Conservation (phyloP, 257 asterid species). For the Thymus quinquecostatus region DNA sequence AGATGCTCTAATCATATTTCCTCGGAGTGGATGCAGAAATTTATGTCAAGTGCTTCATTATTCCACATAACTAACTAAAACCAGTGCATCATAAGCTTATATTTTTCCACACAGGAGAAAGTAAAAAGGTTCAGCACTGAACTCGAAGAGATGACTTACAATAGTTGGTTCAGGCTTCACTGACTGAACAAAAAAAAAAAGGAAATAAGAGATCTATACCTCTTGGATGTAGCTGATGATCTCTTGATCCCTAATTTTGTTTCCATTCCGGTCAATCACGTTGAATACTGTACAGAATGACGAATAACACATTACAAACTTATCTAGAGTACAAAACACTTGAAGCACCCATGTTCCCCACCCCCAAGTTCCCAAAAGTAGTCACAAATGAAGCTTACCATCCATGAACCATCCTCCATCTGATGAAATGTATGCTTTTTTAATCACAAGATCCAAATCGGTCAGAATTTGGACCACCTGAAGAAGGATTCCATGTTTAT, state of each 20-base stretch:
- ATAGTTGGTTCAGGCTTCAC: not conserved
- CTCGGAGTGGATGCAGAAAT: not conserved
- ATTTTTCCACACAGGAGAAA: not conserved
- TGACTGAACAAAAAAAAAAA: not conserved
- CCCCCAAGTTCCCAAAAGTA: not conserved
- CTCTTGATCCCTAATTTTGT: slow-evolving; percentile 61
- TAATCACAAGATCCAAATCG: slow-evolving; percentile 75
- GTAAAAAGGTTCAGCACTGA: slow-evolving; percentile 6
- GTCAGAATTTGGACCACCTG: slow-evolving; percentile 79
- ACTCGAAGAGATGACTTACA: not conserved
- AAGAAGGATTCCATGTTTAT: slow-evolving; percentile 76
- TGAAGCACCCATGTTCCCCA: not conserved
- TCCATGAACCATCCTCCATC: slow-evolving; percentile 95
- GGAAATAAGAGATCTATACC: slow-evolving; percentile 43
- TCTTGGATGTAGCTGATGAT: slow-evolving; percentile 58
- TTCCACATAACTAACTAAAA: not conserved
- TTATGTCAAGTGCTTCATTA: not conserved
- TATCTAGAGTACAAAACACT: not conserved
- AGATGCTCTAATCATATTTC: not conserved
- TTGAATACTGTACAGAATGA: slow-evolving; percentile 55
- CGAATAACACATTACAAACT: slow-evolving; percentile 18
- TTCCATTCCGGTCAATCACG: slow-evolving; percentile 62
- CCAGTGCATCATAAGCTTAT: slow-evolving; percentile 4
- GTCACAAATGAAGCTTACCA: slow-evolving; percentile 44
- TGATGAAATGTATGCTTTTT: slow-evolving; percentile 78